Percentiles rank a stretch among this genome's conserved stretches.
Evolutionary conservation across 1,139 yeast species (phyloP).

Genomic region (Zhuliangozyma parablackwelliae): DNA sequence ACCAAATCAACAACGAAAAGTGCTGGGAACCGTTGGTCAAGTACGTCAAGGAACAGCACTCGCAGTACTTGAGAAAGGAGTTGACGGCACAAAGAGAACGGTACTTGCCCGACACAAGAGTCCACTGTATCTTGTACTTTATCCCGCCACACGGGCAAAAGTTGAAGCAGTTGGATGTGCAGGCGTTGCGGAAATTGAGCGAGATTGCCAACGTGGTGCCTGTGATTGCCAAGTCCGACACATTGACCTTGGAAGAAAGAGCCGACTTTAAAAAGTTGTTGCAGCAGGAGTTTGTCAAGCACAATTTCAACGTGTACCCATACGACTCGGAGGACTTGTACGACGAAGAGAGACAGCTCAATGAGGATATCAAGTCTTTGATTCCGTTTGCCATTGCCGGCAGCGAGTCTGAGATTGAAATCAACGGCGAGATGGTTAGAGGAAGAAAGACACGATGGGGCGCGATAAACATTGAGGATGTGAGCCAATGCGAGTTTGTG

Average conservation of each 20-base stretch:
- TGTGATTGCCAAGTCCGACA: slow-evolving; percentile 77
- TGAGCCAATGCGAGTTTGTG: slow-evolving; percentile 90
- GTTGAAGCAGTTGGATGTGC: slow-evolving; percentile 75
- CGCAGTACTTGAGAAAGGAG: slow-evolving; percentile 88
- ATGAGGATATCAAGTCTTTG: slow-evolving; percentile 69
- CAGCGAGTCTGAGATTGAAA: slow-evolving; percentile 71
- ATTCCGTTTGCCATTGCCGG: slow-evolving; percentile 96
- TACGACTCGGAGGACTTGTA: slow-evolving; percentile 71
- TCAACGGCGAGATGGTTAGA: slow-evolving; percentile 74
- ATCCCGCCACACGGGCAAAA: slow-evolving; percentile 85
- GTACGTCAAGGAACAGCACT: slow-evolving; percentile 94
- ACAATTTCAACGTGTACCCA: slow-evolving; percentile 81
- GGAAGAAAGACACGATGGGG: slow-evolving; percentile 97
- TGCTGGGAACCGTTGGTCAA: slow-evolving; percentile 97
- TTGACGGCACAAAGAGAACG: slow-evolving; percentile 93
- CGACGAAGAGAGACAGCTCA: slow-evolving; percentile 77
- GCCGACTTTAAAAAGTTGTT: slow-evolving; percentile 66
- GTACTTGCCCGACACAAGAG: slow-evolving; percentile 82
- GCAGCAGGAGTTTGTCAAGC: slow-evolving; percentile 72
- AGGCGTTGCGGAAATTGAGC: slow-evolving; percentile 76
- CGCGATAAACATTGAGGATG: slow-evolving; percentile 85
- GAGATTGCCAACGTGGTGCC: slow-evolving; percentile 95
- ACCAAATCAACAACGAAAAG: slow-evolving; percentile 90
- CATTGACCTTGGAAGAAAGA: slow-evolving; percentile 83
- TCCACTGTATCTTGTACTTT: slow-evolving; percentile 89